A percentile compares a stretch with the other conserved stretches of the same genome.
These are phyloP conservation scores for Naganishia albida DNA, from an alignment of 1,284 basidiomycete species.

Conservation along the genomic window DNA sequence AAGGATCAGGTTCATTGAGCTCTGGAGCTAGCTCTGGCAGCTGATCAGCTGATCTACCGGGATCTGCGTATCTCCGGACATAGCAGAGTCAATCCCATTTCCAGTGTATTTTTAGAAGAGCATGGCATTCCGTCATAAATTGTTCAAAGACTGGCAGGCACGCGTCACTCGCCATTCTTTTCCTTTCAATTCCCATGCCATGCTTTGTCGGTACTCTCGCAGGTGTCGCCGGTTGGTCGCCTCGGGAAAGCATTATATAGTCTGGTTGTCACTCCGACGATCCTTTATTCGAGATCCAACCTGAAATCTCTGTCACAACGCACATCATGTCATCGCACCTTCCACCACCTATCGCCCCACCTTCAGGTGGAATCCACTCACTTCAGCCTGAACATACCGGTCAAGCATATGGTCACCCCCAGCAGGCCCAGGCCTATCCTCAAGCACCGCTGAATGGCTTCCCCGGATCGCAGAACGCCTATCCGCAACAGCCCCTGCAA, in stretches of 20 bases:
- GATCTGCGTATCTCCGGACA: too few species aligned
- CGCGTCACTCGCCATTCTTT: too few species aligned
- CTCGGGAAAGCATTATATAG: constrained; percentile 1
- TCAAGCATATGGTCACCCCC: constrained; percentile 10
- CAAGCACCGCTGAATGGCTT: background rate
- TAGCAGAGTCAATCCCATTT: too few species aligned
- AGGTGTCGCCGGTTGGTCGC: background rate
- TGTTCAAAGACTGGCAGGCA: too few species aligned
- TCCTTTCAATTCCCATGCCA: too few species aligned
- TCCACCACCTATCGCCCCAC: constrained; percentile 16
- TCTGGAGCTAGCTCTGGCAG: too few species aligned
- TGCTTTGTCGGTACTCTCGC: too few species aligned
- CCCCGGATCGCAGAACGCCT: background rate
- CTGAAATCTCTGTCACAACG: background rate
- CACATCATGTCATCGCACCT: constrained; percentile 9
- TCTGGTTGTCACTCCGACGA: background rate
- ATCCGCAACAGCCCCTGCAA: constrained; percentile 9
- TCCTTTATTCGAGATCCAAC: too few species aligned
- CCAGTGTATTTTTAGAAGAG: too few species aligned
- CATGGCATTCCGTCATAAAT: too few species aligned
- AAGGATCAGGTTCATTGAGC: too few species aligned
- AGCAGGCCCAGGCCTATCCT: constrained; percentile 5
- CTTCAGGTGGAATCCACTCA: background rate
- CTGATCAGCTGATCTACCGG: too few species aligned
- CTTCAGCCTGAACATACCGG: constrained; percentile 8